phyloP scores from a whole-genome alignment of 179 eudicot species.

The Pouteria campechiana region DNA sequence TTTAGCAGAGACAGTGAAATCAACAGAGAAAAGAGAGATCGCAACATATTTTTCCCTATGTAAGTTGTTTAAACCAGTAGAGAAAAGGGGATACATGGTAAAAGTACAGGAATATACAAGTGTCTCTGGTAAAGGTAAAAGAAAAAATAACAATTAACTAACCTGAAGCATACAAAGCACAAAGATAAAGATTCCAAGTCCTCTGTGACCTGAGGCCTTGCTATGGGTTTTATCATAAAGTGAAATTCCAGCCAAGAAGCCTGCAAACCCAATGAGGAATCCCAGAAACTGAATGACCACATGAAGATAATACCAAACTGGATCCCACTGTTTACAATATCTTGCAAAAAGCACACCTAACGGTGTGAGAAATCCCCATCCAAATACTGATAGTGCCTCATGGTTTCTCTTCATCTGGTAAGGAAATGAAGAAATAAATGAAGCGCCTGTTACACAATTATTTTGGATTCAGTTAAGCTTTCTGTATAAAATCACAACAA shows the following conservation, averaged over 20 bases:
- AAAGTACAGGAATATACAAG: no score
- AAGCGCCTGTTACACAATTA: no score
- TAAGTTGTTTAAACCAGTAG: no score
- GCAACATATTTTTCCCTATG: no score
- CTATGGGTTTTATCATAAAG: constrained; percentile 42
- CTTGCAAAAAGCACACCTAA: constrained; percentile 71
- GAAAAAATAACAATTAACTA: no score
- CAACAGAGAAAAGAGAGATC: no score
- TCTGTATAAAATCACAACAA: no score
- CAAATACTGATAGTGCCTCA: constrained; percentile 58
- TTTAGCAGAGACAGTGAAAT: no score
- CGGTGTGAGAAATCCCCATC: constrained; percentile 90
- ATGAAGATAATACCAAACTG: constrained; percentile 87
- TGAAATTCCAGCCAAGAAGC: constrained; percentile 57
- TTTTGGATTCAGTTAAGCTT: no score
- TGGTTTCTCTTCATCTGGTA: constrained; percentile 58
- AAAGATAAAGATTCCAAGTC: constrained; percentile 75
- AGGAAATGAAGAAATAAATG: no score
- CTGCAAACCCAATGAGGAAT: constrained; percentile 60
- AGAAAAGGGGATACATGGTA: no score
- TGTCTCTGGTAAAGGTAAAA: no score
- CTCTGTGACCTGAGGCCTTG: constrained; percentile 59
- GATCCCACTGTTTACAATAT: constrained; percentile 62
- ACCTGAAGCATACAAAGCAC: constrained; percentile 81
- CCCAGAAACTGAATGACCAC: constrained; percentile 62